Evolutionary conservation across 176 grass and related monocot species (phyloP), one percentile per base, ranked within the genome.

Genomic region (Carex littledalei): DNA sequence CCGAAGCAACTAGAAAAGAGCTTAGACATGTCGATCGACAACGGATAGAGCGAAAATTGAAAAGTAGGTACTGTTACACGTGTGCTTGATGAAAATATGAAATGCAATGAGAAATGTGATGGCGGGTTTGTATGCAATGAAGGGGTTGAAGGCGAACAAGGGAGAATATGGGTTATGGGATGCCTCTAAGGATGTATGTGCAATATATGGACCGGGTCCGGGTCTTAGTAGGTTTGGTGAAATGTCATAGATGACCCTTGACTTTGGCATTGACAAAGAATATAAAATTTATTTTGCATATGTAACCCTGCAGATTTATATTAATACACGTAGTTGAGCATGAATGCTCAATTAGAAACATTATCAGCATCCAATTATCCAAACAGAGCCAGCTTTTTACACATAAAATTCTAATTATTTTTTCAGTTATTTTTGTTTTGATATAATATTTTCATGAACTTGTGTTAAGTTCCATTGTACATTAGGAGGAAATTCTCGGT

Each of bases 1-100:
- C 81, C 84, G 59, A 94, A 97, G 91, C 94, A 97, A 2, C 89
- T 89, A 56, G 92, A 17, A 37, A 88, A 90, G 32, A 91, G 18
- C 85, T 85, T 91, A 65, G 87, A 85, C 90, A 92, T 95, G 64
- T 70, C 37, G 3, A 29, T 49, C 20, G 47, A 3, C 17, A 55
- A 69, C 59, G 29, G 43, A 47, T 68, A 22, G 32, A 37, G 59
- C 5, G 57, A n/a, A 8, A 56, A 5, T 59, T 31, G 34, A 63
- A 17, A 63, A 49, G 24, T 39, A 20, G 32, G 56, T 63, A 71
- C 8, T 68, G 81, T 83, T 67, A 83, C 81, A 83, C 68, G 4
- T 11, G 81, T 67, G 81, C 26, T 83, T 31, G 62, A 83, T 49
- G 60, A 45, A 45, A 45, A 45, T 45, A 45, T 45, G 43, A 66